phyloP scores from a whole-genome alignment of 2,329 filamentous ascomycete species.

The Bipolaris sorokiniana region DNA sequence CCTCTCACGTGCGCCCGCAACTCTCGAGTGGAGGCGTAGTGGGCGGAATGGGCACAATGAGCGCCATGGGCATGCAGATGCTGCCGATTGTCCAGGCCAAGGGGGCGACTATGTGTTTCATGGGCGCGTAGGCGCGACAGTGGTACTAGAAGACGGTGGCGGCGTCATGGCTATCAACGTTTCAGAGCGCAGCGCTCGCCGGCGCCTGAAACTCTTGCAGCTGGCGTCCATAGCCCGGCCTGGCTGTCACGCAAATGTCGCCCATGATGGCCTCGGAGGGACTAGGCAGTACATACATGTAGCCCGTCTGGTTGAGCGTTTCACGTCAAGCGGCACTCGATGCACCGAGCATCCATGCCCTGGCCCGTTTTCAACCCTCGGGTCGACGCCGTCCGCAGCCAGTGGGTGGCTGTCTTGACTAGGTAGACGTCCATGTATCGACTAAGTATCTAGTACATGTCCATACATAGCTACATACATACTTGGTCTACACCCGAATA shows the following conservation, averaged over 20 bases:
- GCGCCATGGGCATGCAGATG: neutral
- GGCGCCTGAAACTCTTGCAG: constrained; percentile 17
- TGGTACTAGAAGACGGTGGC: constrained; percentile 10
- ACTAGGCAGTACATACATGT: too few species aligned
- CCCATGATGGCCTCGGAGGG: too few species aligned
- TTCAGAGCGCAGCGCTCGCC: neutral
- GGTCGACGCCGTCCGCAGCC: constrained; percentile 1
- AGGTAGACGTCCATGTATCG: too few species aligned
- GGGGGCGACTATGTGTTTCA: constrained; percentile 19
- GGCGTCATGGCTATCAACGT: neutral
- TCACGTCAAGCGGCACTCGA: neutral
- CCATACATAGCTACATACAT: too few species aligned
- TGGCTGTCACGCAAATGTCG: too few species aligned
- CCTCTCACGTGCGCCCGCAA: constrained; percentile 24
- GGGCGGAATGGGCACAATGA: too few species aligned
- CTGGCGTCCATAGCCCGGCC: constrained; percentile 5
- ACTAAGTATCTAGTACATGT: too few species aligned
- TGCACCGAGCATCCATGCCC: neutral
- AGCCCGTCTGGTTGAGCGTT: neutral
- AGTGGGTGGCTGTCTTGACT: neutral
- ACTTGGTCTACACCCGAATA: too few species aligned
- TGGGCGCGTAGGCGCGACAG: constrained; percentile 22
- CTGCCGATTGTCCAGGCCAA: neutral
- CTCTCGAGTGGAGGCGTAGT: neutral
- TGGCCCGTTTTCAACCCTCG: constrained; percentile 15